A percentile compares a stretch with the other conserved stretches of the same genome.
Evolutionary conservation across 2,329 filamentous ascomycete species (phyloP).

Genomic region (Aureobasidium namibiae): DNA sequence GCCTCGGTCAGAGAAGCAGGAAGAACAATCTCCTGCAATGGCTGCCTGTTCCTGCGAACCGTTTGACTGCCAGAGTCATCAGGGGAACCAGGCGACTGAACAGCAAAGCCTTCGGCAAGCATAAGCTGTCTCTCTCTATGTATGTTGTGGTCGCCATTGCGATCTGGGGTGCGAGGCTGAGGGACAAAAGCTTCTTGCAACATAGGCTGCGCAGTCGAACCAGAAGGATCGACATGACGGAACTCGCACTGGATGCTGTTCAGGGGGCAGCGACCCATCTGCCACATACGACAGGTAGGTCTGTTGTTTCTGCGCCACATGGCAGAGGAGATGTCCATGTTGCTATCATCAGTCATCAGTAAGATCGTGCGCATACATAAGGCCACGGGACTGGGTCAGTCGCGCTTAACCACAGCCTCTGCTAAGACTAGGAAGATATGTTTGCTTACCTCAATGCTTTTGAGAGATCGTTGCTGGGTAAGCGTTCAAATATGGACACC

Average conservation of each 20-base stretch:
- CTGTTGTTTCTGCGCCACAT: background rate
- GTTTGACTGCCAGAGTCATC: background rate
- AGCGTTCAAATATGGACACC: too few relatives aligned
- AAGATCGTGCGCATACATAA: background rate
- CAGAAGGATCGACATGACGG: background rate
- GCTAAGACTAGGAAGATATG: background rate
- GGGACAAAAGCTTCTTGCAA: background rate
- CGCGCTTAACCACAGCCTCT: background rate
- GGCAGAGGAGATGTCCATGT: background rate
- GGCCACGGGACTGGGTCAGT: background rate
- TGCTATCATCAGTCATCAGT: background rate
- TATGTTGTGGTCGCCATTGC: too few relatives aligned
- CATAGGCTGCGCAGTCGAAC: background rate
- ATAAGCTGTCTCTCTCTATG: background rate
- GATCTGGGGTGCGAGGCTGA: background rate
- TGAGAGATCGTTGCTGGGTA: background rate
- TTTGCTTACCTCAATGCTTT: background rate
- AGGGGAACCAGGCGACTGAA: too few relatives aligned
- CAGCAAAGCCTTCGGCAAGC: too few relatives aligned
- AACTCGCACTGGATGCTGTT: conserved; percentile 8
- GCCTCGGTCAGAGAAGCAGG: background rate
- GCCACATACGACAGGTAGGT: conserved; percentile 1
- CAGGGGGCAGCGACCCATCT: background rate
- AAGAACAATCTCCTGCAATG: background rate
- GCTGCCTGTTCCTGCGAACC: background rate